phyloP scores from a whole-genome alignment of 257 asterid species.

The Nicotiana benthamiana region DNA sequence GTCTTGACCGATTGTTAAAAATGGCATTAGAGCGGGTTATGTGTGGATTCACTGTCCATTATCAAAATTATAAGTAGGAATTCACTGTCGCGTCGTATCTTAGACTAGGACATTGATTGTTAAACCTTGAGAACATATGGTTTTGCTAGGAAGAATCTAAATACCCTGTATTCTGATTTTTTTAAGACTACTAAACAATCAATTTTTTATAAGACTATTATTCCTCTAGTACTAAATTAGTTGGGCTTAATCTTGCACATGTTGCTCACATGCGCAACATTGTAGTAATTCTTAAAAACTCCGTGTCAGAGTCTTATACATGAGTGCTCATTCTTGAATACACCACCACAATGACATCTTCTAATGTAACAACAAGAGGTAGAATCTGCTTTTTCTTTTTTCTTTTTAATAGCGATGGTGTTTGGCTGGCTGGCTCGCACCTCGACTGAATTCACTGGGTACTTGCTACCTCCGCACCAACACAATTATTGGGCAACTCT shows the following conservation, averaged over 20 bases:
- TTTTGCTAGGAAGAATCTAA: constrained; percentile 3
- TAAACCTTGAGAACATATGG: constrained; percentile 4
- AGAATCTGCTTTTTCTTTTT: neutral
- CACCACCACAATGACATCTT: neutral
- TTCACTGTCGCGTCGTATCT: neutral
- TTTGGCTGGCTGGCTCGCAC: too few relatives aligned
- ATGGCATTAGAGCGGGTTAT: neutral
- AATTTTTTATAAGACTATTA: neutral
- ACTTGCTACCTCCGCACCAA: too few relatives aligned
- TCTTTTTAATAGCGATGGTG: too few relatives aligned
- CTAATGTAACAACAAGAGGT: neutral
- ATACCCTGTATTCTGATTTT: neutral
- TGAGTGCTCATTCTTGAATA: neutral
- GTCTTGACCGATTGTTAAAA: neutral
- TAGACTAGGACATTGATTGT: neutral
- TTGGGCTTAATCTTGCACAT: neutral
- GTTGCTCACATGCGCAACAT: neutral
- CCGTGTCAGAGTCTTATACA: neutral
- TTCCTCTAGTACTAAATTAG: neutral
- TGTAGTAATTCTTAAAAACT: neutral
- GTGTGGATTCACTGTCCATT: neutral
- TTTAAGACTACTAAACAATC: neutral
- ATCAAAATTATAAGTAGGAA: neutral
- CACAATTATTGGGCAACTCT: too few relatives aligned
- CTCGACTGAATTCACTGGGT: too few relatives aligned